Base-by-base conservation (phyloP, 2,329 filamentous ascomycete species). In the Ophiostoma australiae region DNA sequence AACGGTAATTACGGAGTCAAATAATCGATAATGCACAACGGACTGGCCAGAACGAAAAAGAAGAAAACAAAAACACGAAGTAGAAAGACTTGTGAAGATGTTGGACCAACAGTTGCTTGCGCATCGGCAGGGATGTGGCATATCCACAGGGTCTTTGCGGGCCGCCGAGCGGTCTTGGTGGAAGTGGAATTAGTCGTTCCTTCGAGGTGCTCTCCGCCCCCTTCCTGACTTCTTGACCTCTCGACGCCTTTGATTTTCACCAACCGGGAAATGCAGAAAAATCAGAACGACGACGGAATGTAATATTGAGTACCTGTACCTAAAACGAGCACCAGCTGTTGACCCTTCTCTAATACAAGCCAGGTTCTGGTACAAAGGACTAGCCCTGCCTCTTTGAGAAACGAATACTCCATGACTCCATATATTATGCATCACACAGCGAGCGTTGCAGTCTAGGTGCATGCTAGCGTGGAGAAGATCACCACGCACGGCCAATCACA, bases 351-450 rank as follows among this genome's bases (percentile, higher is more conserved):
- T 7, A 48, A 48, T n/a, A n/a, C 4, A 15, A 48, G 17, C 5
- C 44, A 48, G 11, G 52, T 58, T 4, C n/a, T 58, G 52, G 52
- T 58, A 58, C 52, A 58, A 27, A 27, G 52, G 52, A 58, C 11
- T n/a, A 58, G 52, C 52, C n/a, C 52, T 27, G 52, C 23, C 52
- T 27, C n/a, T 11, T n/a, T 15, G n/a, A 31, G 52, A 8, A 58
- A 8, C 44, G 7, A 48, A 48, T 48, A n/a, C 44, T 48, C n/a
- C 48, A n/a, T 1, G 20, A 55, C 48, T 58, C 52, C 52, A 58
- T 58, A 58, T 58, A 58, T 58, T 27, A 58, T 58, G 52, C 52
- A 58, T 58, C 52, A 58, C 52, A 58, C 52, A 58, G 44, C 37
- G 44, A n/a, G 23, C 52, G n/a, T 52, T 41, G 39, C 39, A 41